Base-by-base conservation (phyloP, 768 basidiomycete genomes). In the Fomitopsis pulvina region DNA sequence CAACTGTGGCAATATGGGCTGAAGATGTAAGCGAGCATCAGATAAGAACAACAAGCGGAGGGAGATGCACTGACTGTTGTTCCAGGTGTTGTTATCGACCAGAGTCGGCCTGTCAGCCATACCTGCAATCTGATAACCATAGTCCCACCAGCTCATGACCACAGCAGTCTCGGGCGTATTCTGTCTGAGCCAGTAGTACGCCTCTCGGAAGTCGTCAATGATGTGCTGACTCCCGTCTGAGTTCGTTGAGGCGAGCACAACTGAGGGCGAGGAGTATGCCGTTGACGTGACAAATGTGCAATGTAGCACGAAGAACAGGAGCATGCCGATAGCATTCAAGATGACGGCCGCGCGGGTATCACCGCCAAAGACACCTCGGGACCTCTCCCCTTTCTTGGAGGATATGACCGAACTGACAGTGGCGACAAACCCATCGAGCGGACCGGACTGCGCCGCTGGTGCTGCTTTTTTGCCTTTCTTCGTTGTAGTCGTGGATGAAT, bases 141-240 rank as follows among this genome's bases (percentile, higher is more conserved):
- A 99, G 71, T 98, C 96, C 96, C 96, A 98, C 96, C 96, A 99
- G 53, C 87, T 91, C 92, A 95, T 94, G 22, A 98, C 85, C 27
- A 98, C 94, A 4, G 92, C 83, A 52, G 90, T 85, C 66, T 92
- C 74, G 4, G 86, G 77, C 2, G 96, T 99, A 70, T 98, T 99
- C 70, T 94, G 87, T 46, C 96, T 77, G 42, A 99, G 68, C 96
- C 96, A 99, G 63, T 98, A 97, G 67, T 99, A 98, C 11, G 96
- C 96, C 72, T 98, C 96, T 51, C 96, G 79, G 83, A 97, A 99
- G 66, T 99, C 96, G 62, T 99, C 96, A 60, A 99, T 98, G 60
- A 98, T 89, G 66, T 92, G 83, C 62, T 91, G 86, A 50, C 80
- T 85, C 18, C 96, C 96, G 60, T 98, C 95, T 0, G 77, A 71